A percentile compares a stretch with the other conserved stretches of the same genome.
phyloP scores from a whole-genome alignment of 768 basidiomycete genomes.

The Phylloporus rhodoxanthus region DNA sequence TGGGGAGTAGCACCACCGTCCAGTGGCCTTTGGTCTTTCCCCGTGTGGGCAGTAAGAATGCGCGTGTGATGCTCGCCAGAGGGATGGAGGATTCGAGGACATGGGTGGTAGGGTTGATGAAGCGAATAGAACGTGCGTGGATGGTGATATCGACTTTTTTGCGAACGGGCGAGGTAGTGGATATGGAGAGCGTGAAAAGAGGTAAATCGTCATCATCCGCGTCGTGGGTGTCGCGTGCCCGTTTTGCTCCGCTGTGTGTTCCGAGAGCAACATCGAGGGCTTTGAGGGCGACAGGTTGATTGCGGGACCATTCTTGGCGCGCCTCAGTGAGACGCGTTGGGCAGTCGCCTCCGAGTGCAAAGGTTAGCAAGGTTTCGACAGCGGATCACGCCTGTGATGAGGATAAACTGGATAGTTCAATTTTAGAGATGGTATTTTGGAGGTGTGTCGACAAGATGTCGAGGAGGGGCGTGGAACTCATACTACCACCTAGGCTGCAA shows the following conservation, averaged over 20 bases:
- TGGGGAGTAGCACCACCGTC: slow-evolving; percentile 59
- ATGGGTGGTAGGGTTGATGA: slow-evolving; percentile 47
- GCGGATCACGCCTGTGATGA: slow-evolving; percentile 1
- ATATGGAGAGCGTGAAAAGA: too few relatives aligned
- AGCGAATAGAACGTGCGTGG: slow-evolving; percentile 43
- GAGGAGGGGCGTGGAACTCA: slow-evolving; percentile 21
- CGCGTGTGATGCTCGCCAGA: slow-evolving; percentile 46
- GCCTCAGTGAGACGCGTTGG: slow-evolving; percentile 12
- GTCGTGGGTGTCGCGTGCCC: slow-evolving; percentile 17
- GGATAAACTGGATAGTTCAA: slow-evolving; percentile 3
- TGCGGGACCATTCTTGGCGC: slow-evolving; percentile 21
- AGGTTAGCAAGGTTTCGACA: slow-evolving; percentile 26
- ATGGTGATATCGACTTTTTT: slow-evolving; percentile 51
- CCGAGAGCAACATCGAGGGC: slow-evolving; percentile 16
- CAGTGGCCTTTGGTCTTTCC: slow-evolving; percentile 68
- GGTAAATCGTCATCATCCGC: too few relatives aligned
- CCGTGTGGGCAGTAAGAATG: slow-evolving; percentile 69
- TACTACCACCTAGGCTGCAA: neutral
- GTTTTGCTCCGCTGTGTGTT: slow-evolving; percentile 18
- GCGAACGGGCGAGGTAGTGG: neutral
- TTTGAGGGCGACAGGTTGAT: slow-evolving; percentile 18
- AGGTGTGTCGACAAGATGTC: slow-evolving; percentile 18
- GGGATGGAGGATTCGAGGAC: slow-evolving; percentile 47
- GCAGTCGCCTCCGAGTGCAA: slow-evolving; percentile 27
- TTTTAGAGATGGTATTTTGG: slow-evolving; percentile 8